Conservation (phyloP, 2,329 filamentous ascomycete species). For the Hypocreales sp. region DNA sequence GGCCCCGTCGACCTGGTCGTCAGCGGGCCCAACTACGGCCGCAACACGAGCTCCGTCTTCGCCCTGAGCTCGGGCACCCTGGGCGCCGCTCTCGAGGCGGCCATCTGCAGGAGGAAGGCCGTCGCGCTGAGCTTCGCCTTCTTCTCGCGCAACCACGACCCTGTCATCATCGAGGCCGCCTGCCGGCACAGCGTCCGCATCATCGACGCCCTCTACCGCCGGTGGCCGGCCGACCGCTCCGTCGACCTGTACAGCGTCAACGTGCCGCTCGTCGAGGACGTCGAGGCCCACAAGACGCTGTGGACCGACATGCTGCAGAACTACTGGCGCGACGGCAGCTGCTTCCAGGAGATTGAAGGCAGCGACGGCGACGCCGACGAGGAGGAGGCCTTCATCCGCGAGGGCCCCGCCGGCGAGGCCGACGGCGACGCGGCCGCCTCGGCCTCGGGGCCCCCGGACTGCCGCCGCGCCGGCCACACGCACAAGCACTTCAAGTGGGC, state of each 20-base stretch:
- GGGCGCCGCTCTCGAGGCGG: slow-evolving; percentile 63
- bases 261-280: slow-evolving; percentile 66
- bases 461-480: slow-evolving; percentile 32
- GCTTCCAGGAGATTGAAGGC: slow-evolving; percentile 67
- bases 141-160: slow-evolving; percentile 71
- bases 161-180: slow-evolving; percentile 62
- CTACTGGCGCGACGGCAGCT: slow-evolving; percentile 70
- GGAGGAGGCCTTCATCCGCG: slow-evolving; percentile 60
- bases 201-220: slow-evolving; percentile 61
- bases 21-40: slow-evolving; percentile 69
- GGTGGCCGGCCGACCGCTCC: slow-evolving; percentile 51
- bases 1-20: slow-evolving; percentile 64
- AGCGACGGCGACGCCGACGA: slow-evolving; percentile 47
- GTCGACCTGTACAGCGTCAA: slow-evolving; percentile 87
- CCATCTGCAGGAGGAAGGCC: slow-evolving; percentile 50
- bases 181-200: slow-evolving; percentile 59
- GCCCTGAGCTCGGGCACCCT: slow-evolving; percentile 64
- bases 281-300: slow-evolving; percentile 57
- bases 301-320: slow-evolving; percentile 85
- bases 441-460: slow-evolving; percentile 3
- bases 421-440: slow-evolving; percentile 15
- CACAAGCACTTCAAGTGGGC: slow-evolving; percentile 95
- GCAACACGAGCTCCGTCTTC: slow-evolving; percentile 70
- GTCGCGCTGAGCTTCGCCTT: slow-evolving; percentile 88
- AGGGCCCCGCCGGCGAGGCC: slow-evolving; percentile 39